Evolutionary conservation across 768 basidiomycete species (phyloP).

Genomic region (Pulveroboletus frians): DNA sequence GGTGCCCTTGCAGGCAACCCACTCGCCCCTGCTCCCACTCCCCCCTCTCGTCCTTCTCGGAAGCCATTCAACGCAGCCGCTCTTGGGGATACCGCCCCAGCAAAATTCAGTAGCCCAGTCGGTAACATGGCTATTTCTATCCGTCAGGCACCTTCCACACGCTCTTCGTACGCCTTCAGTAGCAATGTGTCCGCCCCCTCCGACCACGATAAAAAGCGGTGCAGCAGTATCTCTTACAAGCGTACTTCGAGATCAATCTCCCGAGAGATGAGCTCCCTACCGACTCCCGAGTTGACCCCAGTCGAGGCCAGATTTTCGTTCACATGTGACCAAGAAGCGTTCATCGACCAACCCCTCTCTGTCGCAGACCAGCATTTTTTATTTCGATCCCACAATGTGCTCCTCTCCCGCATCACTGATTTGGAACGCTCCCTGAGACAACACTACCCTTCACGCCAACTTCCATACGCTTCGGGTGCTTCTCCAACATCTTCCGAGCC

Average conservation of each 20-base stretch:
- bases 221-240: slow-evolving; percentile 77
- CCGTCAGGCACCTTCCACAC: slow-evolving; percentile 18
- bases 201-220: slow-evolving; percentile 36
- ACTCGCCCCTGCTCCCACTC: slow-evolving; percentile 52
- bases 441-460: slow-evolving; percentile 43
- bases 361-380: slow-evolving; percentile 80
- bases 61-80: slow-evolving; percentile 15
- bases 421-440: slow-evolving; percentile 61
- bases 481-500: slow-evolving; percentile 42
- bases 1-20: slow-evolving; percentile 34
- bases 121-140: not conserved
- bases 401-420: slow-evolving; percentile 77
- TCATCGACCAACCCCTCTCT: slow-evolving; percentile 49
- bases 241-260: slow-evolving; percentile 35
- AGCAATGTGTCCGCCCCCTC: slow-evolving; percentile 24
- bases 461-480: slow-evolving; percentile 47
- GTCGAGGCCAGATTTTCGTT: slow-evolving; percentile 43
- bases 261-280: slow-evolving; percentile 44
- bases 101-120: slow-evolving; percentile 2
- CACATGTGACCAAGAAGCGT: slow-evolving; percentile 17
- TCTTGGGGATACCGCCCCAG: slow-evolving; percentile 25
- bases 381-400: slow-evolving; percentile 76
- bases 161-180: slow-evolving; percentile 24
- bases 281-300: slow-evolving; percentile 74
- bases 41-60: slow-evolving; percentile 45